A percentile compares a stretch with the other conserved stretches of the same genome.
phyloP scores from a whole-genome alignment of 768 basidiomycete species.

The Termitomyces sp. region DNA sequence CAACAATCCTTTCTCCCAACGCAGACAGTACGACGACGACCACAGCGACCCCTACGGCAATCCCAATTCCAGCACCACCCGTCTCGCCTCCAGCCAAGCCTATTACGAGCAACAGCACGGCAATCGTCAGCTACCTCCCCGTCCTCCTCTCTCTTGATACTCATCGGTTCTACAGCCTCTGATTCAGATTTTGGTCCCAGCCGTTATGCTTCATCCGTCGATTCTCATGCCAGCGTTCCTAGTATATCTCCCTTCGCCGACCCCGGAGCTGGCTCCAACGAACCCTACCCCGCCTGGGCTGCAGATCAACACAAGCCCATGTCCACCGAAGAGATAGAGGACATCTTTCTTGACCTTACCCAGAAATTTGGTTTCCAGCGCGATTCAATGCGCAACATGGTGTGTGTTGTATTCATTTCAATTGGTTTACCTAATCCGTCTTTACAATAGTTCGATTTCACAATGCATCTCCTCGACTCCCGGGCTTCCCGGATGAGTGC shows the following conservation, averaged over 20 bases:
- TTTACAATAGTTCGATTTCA: slow-evolving; percentile 80
- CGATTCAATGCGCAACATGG: slow-evolving; percentile 95
- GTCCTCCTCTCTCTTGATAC: neutral
- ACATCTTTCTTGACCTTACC: slow-evolving; percentile 95
- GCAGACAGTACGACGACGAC: slow-evolving; percentile 40
- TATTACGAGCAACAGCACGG: slow-evolving; percentile 32
- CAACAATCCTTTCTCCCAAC: slow-evolving; percentile 25
- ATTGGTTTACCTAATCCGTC: slow-evolving; percentile 10
- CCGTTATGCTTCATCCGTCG: slow-evolving; percentile 52
- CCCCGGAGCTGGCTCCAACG: slow-evolving; percentile 41
- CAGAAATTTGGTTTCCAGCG: slow-evolving; percentile 99
- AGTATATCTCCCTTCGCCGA: slow-evolving; percentile 58
- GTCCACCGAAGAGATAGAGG: slow-evolving; percentile 97
- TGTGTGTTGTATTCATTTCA: slow-evolving; percentile 16
- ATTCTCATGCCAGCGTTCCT: slow-evolving; percentile 55
- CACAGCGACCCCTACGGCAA: slow-evolving; percentile 46
- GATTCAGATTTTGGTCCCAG: slow-evolving; percentile 31
- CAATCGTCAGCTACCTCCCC: slow-evolving; percentile 14
- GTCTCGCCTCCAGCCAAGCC: slow-evolving; percentile 42
- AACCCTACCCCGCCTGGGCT: slow-evolving; percentile 95
- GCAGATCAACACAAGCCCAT: slow-evolving; percentile 91
- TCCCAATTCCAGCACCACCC: slow-evolving; percentile 48
- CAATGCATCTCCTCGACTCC: slow-evolving; percentile 97
- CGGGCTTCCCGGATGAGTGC: slow-evolving; percentile 98
- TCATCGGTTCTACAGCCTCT: slow-evolving; percentile 18